These are phyloP conservation scores for Cladosporium velox DNA, from an alignment of 2,329 filamentous ascomycete species.

Conservation along the genomic window DNA sequence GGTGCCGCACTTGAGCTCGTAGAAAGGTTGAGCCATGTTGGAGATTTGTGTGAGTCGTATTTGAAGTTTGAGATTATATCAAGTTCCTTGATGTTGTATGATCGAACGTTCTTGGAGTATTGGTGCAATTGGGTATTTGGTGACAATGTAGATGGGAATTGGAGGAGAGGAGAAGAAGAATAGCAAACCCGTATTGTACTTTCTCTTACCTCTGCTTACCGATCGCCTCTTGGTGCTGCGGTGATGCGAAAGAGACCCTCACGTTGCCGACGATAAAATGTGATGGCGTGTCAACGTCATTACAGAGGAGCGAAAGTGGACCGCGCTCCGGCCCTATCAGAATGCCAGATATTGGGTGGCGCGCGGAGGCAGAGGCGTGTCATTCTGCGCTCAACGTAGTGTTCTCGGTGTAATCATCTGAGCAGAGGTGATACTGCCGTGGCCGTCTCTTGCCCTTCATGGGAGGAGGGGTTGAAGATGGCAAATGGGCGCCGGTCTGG, in stretches of 20 bases:
- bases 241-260: slow-evolving; percentile 16
- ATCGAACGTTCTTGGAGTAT: neutral
- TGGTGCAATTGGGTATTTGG: neutral
- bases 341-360: neutral
- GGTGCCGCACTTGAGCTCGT: slow-evolving; percentile 57
- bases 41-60: neutral
- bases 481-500: too few relatives aligned
- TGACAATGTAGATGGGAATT: neutral
- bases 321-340: slow-evolving; percentile 13
- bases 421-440: neutral
- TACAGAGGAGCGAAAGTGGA: slow-evolving; percentile 19
- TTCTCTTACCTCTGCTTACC: slow-evolving; percentile 11
- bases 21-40: slow-evolving; percentile 52
- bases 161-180: neutral
- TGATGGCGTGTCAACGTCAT: slow-evolving; percentile 20
- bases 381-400: neutral
- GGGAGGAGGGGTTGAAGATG: neutral
- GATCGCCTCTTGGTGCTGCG: slow-evolving; percentile 4
- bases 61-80: neutral
- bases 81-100: neutral
- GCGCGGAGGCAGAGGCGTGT: slow-evolving; percentile 6
- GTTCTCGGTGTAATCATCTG: neutral
- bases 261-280: slow-evolving; percentile 5
- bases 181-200: neutral
- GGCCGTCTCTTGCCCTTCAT: neutral